phyloP scores from a whole-genome alignment of 768 basidiomycete species.

The Kwoniella sp. region DNA sequence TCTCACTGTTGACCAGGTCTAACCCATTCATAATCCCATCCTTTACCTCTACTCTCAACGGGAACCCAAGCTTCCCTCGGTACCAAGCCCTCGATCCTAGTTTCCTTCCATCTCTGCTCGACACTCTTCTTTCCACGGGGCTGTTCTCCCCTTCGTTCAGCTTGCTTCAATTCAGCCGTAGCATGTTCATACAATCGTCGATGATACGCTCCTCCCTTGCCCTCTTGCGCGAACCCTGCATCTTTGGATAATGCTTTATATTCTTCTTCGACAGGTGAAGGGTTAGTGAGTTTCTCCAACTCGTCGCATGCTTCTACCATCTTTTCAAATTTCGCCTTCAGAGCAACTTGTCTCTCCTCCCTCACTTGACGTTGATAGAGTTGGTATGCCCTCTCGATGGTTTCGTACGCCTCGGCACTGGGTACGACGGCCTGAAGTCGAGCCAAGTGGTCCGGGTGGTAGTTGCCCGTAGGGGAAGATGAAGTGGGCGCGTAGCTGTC shows the following conservation, averaged over 20 bases:
- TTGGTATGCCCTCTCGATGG: conserved; percentile 86
- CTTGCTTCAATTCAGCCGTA: conserved; percentile 59
- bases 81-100: conserved; percentile 64
- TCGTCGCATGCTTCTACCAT: conserved; percentile 86
- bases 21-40: conserved; percentile 87
- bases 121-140: conserved; percentile 66
- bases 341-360: conserved; percentile 68
- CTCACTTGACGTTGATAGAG: conserved; percentile 76
- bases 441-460: conserved; percentile 76
- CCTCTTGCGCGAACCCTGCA: conserved; percentile 35
- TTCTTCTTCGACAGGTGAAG: conserved; percentile 66
- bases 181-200: conserved; percentile 36
- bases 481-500: conserved; percentile 64
- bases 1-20: conserved; percentile 24
- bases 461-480: conserved; percentile 72
- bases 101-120: conserved; percentile 72
- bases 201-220: conserved; percentile 48
- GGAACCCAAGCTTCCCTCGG: conserved; percentile 85
- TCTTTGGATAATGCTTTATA: background rate
- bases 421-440: conserved; percentile 83
- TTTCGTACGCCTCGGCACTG: conserved; percentile 84
- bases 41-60: conserved; percentile 74
- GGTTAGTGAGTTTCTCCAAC: conserved; percentile 68
- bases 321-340: conserved; percentile 73
- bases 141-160: conserved; percentile 57